These are phyloP conservation scores for Biancaea sappan DNA, from an alignment of 306 rosid genomes.

Conservation along the genomic window DNA sequence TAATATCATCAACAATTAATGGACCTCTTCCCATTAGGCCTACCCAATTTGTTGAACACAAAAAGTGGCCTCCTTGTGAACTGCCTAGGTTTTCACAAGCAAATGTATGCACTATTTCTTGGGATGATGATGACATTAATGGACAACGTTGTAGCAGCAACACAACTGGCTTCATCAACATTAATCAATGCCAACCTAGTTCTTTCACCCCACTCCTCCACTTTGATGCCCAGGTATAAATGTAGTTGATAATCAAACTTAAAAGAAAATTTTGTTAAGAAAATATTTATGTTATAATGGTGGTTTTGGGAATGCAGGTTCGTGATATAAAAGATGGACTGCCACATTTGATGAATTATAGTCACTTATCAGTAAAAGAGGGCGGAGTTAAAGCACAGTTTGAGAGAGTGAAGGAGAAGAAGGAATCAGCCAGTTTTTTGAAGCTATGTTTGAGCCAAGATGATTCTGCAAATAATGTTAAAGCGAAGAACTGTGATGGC, in stretches of 20 bases:
- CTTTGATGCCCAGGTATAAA: slow-evolving; percentile 11
- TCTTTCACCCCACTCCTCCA: not conserved
- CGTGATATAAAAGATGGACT: slow-evolving; percentile 30
- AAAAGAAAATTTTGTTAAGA: too few species aligned
- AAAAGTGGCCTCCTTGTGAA: slow-evolving; percentile 36
- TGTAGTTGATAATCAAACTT: too few species aligned
- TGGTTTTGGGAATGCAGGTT: slow-evolving; percentile 34
- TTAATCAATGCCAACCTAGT: not conserved
- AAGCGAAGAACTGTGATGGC: not conserved
- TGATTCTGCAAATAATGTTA: slow-evolving; percentile 21
- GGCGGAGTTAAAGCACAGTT: not conserved
- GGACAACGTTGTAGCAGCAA: slow-evolving; percentile 27
- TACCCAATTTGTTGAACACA: slow-evolving; percentile 35
- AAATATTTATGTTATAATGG: too few species aligned
- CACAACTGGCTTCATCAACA: not conserved
- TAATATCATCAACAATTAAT: not conserved
- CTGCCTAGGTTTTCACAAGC: not conserved
- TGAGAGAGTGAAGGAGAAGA: slow-evolving; percentile 38
- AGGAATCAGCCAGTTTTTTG: slow-evolving; percentile 39
- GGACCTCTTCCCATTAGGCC: slow-evolving; percentile 19
- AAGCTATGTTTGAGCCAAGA: slow-evolving; percentile 50
- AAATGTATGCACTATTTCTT: slow-evolving; percentile 8
- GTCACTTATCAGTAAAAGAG: slow-evolving; percentile 14
- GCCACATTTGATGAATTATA: slow-evolving; percentile 22
- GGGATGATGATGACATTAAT: slow-evolving; percentile 9